These are phyloP conservation scores for Mortierella alpina DNA, from an alignment of 192 early-diverging fungal species.

Conservation along the genomic window DNA sequence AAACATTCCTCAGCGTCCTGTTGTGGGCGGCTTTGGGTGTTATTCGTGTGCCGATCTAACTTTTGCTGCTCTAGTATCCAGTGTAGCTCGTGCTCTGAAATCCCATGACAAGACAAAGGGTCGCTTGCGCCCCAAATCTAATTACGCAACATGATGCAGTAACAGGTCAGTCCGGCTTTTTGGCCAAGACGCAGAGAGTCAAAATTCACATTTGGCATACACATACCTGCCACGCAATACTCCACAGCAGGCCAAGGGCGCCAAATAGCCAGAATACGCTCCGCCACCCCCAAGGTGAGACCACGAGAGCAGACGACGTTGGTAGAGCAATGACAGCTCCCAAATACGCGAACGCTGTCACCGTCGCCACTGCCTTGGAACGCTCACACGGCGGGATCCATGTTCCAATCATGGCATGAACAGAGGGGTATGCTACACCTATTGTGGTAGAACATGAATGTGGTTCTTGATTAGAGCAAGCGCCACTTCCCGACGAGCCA, in stretches of 20 bases:
- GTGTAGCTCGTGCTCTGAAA: conserved; percentile 26
- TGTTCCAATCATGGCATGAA: conserved; percentile 48
- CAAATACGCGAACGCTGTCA: conserved; percentile 39
- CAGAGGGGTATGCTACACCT: conserved; percentile 49
- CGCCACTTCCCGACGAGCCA: no score
- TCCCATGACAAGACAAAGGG: conserved; percentile 25
- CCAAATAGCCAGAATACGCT: conserved; percentile 58
- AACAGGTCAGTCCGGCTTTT: background rate
- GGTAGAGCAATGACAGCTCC: conserved; percentile 55
- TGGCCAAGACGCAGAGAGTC: background rate
- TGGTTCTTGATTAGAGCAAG: background rate
- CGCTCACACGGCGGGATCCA: conserved; percentile 51
- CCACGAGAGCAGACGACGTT: conserved; percentile 46
- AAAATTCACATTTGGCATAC: background rate
- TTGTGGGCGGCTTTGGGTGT: background rate
- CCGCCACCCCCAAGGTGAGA: conserved; percentile 52
- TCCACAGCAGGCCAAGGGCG: conserved; percentile 38
- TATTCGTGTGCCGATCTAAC: conserved; percentile 1
- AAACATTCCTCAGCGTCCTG: background rate
- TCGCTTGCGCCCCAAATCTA: conserved; percentile 47
- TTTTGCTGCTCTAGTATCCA: conserved; percentile 40
- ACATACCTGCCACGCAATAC: conserved; percentile 35
- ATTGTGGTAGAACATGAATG: background rate
- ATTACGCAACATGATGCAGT: background rate
- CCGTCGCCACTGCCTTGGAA: conserved; percentile 45